A percentile compares a stretch with the other conserved stretches of the same genome.
phyloP scores from a whole-genome alignment of 2,329 filamentous ascomycete genomes.

The Aureobasidium sp. region DNA sequence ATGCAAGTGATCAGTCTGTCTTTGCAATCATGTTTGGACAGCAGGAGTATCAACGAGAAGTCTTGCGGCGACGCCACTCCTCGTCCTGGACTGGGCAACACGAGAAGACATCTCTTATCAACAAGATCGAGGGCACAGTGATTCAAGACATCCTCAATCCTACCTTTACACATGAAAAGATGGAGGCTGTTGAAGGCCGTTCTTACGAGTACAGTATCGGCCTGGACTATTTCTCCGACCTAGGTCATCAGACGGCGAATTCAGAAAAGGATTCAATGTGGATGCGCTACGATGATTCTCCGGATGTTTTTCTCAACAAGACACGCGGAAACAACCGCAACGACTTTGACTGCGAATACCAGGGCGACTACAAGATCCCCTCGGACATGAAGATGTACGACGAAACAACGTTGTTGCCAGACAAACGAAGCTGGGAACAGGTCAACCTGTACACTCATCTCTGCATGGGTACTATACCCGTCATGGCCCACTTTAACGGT shows the following conservation, averaged over 20 bases:
- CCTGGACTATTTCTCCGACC: slow-evolving; percentile 24
- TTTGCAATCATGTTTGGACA: slow-evolving; percentile 27
- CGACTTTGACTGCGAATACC: slow-evolving; percentile 19
- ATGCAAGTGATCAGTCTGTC: slow-evolving; percentile 33
- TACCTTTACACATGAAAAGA: slow-evolving; percentile 16
- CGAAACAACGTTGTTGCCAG: neutral
- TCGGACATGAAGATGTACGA: slow-evolving; percentile 15
- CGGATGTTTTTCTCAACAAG: slow-evolving; percentile 16
- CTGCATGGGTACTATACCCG: slow-evolving; percentile 22
- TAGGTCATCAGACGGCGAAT: slow-evolving; percentile 24
- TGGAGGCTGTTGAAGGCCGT: slow-evolving; percentile 25
- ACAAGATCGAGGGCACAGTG: neutral
- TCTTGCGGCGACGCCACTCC: slow-evolving; percentile 19
- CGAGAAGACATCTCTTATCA: neutral
- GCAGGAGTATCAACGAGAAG: slow-evolving; percentile 26
- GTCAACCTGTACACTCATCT: slow-evolving; percentile 22
- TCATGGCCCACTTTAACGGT: slow-evolving; percentile 26
- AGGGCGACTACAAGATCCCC: slow-evolving; percentile 15
- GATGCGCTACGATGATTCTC: slow-evolving; percentile 20
- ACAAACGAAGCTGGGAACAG: slow-evolving; percentile 17
- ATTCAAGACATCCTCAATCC: neutral
- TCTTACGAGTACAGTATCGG: slow-evolving; percentile 28
- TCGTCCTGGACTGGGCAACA: slow-evolving; percentile 10
- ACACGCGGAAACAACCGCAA: neutral
- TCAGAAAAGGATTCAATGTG: slow-evolving; percentile 23